A percentile compares a stretch with the other conserved stretches of the same genome.
phyloP scores from a whole-genome alignment of 208 protist genomes.

The Acanthamoeba culbertsoni region DNA sequence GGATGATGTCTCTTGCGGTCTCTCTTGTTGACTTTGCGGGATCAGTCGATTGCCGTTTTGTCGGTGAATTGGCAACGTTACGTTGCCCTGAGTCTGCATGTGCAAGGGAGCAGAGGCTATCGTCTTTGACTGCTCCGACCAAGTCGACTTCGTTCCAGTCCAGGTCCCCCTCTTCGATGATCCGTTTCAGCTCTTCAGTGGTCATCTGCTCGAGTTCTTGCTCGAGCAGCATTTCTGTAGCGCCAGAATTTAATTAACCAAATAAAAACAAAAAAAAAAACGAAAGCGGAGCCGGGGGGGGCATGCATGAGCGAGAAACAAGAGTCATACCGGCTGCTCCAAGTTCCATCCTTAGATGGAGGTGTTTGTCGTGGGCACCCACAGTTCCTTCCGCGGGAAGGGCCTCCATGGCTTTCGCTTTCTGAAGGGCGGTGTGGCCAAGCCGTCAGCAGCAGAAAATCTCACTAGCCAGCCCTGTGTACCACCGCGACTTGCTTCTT shows the following conservation, averaged over 20 bases:
- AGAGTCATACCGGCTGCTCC: not conserved
- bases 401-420: not conserved
- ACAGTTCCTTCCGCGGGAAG: not conserved
- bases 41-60: not conserved
- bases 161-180: not conserved
- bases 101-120: not conserved
- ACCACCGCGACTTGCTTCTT: too few relatives aligned
- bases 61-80: too few relatives aligned
- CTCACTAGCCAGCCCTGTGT: too few relatives aligned
- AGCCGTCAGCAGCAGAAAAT: too few relatives aligned
- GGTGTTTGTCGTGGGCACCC: not conserved
- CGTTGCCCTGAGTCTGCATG: too few relatives aligned
- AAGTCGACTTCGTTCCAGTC: not conserved
- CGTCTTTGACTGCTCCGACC: not conserved
- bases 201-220: slow-evolving; percentile 25
- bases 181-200: slow-evolving; percentile 27
- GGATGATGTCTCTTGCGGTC: not conserved
- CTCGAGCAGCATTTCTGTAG: slow-evolving; percentile 16
- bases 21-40: not conserved
- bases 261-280: not conserved
- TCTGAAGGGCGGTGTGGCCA: not conserved
- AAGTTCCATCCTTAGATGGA: not conserved
- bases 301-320: not conserved
- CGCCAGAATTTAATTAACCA: not conserved
- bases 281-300: not conserved